Percentiles rank a stretch among this genome's conserved stretches.
Evolutionary conservation across 2,329 filamentous ascomycete genomes (phyloP).

Genomic region (Mariannaea sp.): DNA sequence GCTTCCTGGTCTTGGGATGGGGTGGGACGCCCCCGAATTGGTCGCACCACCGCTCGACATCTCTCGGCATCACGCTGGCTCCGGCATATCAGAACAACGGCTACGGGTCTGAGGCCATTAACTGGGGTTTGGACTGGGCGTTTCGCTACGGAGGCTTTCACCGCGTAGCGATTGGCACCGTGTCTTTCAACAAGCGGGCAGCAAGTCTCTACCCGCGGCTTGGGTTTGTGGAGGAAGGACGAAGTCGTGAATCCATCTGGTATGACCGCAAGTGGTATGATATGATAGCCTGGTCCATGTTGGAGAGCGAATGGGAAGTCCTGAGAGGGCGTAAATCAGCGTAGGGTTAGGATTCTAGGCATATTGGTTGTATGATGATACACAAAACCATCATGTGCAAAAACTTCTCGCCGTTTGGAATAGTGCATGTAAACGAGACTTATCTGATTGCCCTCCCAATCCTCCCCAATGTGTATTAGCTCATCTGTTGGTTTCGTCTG

Average conservation of each 20-base stretch:
- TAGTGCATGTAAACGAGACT: too few relatives aligned
- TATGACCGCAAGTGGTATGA: slow-evolving; percentile 49
- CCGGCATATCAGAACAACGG: slow-evolving; percentile 44
- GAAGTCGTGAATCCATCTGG: slow-evolving; percentile 48
- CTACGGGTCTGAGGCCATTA: slow-evolving; percentile 53
- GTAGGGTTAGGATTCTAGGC: too few relatives aligned
- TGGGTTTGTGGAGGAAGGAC: slow-evolving; percentile 52
- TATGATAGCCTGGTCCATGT: slow-evolving; percentile 42
- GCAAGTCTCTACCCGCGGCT: slow-evolving; percentile 49
- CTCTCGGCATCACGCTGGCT: slow-evolving; percentile 46
- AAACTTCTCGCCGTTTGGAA: too few relatives aligned
- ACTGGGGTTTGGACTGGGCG: slow-evolving; percentile 53
- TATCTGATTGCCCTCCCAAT: too few relatives aligned
- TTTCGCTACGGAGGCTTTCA: slow-evolving; percentile 52
- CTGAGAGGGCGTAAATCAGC: too few relatives aligned
- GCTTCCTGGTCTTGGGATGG: background rate
- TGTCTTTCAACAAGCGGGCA: slow-evolving; percentile 50
- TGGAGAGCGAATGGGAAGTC: slow-evolving; percentile 46
- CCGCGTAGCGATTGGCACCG: slow-evolving; percentile 46
- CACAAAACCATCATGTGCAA: too few relatives aligned
- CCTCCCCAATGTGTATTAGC: too few relatives aligned
- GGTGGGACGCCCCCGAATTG: background rate
- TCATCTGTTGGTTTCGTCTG: too few relatives aligned
- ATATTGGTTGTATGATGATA: too few relatives aligned
- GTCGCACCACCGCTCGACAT: background rate